Evolutionary conservation across 1,139 yeast genomes (phyloP).

Genomic region (Pneumocystis jirovecii): DNA sequence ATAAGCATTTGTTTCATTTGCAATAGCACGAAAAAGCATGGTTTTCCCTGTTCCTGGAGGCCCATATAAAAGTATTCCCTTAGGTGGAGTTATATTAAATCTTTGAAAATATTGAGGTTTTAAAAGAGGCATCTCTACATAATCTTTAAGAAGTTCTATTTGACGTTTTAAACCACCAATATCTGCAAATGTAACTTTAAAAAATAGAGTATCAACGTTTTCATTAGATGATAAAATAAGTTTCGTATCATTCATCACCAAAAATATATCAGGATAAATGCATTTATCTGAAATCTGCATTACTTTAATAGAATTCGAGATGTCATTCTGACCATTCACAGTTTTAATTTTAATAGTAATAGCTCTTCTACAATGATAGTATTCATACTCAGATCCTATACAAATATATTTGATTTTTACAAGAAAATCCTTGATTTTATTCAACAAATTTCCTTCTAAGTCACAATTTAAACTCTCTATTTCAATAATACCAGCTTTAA

Average conservation of each 20-base stretch:
- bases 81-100: constrained; percentile 81
- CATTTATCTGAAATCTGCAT: background rate
- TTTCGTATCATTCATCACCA: background rate
- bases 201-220: background rate
- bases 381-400: background rate
- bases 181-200: constrained; percentile 27
- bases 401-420: background rate
- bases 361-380: background rate
- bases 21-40: constrained; percentile 69
- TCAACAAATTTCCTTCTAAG: background rate
- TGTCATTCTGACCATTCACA: background rate
- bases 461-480: background rate
- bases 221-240: background rate
- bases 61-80: constrained; percentile 82
- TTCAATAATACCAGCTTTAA: background rate
- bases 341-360: background rate
- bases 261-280: background rate
- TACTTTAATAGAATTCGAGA: background rate
- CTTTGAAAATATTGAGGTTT: constrained; percentile 62
- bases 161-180: constrained; percentile 72
- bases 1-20: constrained; percentile 57
- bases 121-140: constrained; percentile 67
- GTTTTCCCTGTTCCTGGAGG: constrained; percentile 98
- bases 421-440: background rate
- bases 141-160: constrained; percentile 43